Evolutionary conservation across 805 yeast genomes (phyloP).

Genomic region (Trichomonascus vanleenenianus): DNA sequence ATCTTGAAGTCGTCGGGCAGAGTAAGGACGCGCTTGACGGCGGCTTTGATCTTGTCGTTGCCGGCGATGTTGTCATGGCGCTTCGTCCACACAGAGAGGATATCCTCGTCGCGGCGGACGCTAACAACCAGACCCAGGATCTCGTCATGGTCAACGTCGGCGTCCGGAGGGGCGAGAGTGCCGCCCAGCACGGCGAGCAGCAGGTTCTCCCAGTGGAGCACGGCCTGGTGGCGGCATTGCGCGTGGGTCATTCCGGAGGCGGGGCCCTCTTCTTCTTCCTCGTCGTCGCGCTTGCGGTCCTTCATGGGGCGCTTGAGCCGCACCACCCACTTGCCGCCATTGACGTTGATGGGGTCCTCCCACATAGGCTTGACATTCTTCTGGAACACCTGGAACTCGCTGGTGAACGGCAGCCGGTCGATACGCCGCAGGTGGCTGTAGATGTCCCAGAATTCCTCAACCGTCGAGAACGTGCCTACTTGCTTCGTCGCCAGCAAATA

Average conservation of each 20-base stretch:
- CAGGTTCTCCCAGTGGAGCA: conserved; percentile 33
- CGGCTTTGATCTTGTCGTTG: conserved; percentile 18
- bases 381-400: conserved; percentile 51
- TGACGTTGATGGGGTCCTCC: conserved; percentile 55
- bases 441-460: conserved; percentile 97
- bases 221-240: conserved; percentile 16
- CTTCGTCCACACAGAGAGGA: conserved; percentile 56
- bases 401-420: conserved; percentile 22
- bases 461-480: conserved; percentile 76
- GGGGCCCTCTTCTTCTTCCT: neutral
- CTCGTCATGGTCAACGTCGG: conserved; percentile 20
- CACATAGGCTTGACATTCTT: conserved; percentile 56
- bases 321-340: conserved; percentile 59
- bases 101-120: conserved; percentile 51
- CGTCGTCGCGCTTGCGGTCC: conserved; percentile 12
- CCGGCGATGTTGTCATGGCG: conserved; percentile 26
- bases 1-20: conserved; percentile 12
- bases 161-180: conserved; percentile 33
- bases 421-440: conserved; percentile 48
- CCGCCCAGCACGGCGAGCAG: conserved; percentile 46
- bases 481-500: conserved; percentile 44
- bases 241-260: conserved; percentile 2
- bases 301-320: conserved; percentile 35
- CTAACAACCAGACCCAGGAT: conserved; percentile 55
- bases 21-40: conserved; percentile 13